Conservation (phyloP, 2,329 filamentous ascomycete genomes). For the Botryosphaeria dothidea region DNA sequence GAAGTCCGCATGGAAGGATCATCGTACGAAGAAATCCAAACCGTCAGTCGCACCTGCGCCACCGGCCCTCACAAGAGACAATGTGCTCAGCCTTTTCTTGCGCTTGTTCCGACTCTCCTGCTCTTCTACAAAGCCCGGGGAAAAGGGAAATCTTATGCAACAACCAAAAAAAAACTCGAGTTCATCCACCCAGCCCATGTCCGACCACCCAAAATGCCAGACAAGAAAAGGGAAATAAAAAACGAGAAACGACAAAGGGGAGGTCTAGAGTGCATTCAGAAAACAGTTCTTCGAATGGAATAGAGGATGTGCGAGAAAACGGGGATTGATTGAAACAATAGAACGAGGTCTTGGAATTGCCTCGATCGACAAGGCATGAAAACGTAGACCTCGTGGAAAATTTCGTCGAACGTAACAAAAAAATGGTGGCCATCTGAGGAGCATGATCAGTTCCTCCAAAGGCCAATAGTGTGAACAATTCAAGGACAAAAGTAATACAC, state of each 20-base stretch:
- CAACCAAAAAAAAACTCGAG: background rate
- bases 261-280: background rate
- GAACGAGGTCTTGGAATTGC: conserved; percentile 1
- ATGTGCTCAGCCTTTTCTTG: background rate
- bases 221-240: background rate
- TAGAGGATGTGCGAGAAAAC: background rate
- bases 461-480: background rate
- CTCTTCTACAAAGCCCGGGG: background rate
- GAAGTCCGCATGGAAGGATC: background rate
- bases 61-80: background rate
- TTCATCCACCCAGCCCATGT: background rate
- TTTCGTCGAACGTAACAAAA: conserved; percentile 9
- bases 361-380: conserved; percentile 12
- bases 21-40: background rate
- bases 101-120: background rate
- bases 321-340: background rate
- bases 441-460: background rate
- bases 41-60: background rate
- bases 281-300: background rate
- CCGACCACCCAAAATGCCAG: background rate
- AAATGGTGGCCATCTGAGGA: background rate
- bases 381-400: conserved; percentile 8
- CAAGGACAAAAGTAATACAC: conserved; percentile 4
- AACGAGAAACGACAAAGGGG: background rate
- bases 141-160: background rate